Percentiles rank a stretch among this genome's conserved stretches.
These are phyloP conservation scores for Gentiana straminea DNA, from an alignment of 257 asterid species.

Conservation along the genomic window DNA sequence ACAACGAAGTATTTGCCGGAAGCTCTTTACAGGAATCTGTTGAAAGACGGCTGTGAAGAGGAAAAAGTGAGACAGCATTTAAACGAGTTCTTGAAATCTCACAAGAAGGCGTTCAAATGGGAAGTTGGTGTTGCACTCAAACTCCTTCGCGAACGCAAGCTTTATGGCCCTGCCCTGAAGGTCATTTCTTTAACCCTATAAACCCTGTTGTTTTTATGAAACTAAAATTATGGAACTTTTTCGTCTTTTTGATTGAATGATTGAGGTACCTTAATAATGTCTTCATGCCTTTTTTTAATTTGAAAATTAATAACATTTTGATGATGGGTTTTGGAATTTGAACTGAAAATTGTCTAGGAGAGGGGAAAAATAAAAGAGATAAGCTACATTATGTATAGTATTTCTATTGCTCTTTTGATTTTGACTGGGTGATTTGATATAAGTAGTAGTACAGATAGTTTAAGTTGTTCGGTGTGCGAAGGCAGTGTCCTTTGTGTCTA, in stretches of 20 bases:
- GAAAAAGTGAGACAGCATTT: slow-evolving; percentile 37
- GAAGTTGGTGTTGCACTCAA: slow-evolving; percentile 74
- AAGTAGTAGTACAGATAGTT: too few species aligned
- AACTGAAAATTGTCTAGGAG: background rate
- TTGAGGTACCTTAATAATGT: background rate
- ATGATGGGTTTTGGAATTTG: background rate
- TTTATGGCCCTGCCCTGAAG: slow-evolving; percentile 74
- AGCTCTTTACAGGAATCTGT: slow-evolving; percentile 72
- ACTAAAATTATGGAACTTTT: too few species aligned
- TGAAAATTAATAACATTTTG: background rate
- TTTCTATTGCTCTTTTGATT: too few species aligned
- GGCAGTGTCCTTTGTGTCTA: too few species aligned
- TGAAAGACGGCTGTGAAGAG: slow-evolving; percentile 68
- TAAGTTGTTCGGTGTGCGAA: too few species aligned
- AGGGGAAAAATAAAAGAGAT: background rate
- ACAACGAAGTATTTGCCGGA: slow-evolving; percentile 63
- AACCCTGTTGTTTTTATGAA: background rate
- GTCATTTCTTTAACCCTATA: slow-evolving; percentile 15
- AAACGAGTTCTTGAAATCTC: slow-evolving; percentile 59
- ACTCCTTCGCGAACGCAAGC: slow-evolving; percentile 61
- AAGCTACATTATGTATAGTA: too few species aligned
- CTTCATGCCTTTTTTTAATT: too few species aligned
- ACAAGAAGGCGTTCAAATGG: slow-evolving; percentile 81
- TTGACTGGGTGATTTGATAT: too few species aligned
- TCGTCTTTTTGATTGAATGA: background rate